Evolutionary conservation across 768 basidiomycete genomes (phyloP).

Genomic region (Lentinula guzmanii): DNA sequence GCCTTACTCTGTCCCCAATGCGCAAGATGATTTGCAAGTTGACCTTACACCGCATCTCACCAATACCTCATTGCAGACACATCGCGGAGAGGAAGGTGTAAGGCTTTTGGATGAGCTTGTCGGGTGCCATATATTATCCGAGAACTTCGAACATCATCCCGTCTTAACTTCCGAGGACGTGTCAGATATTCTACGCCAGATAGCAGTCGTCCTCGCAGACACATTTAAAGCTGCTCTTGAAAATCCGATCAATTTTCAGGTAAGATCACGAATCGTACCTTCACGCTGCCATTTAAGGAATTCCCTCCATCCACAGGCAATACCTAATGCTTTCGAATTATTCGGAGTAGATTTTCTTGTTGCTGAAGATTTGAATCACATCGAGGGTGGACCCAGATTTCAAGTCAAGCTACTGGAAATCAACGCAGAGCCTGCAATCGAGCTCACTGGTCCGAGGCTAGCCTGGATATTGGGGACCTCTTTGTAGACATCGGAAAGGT

Average conservation of each 20-base stretch:
- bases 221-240: conserved; percentile 82
- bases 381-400: conserved; percentile 21
- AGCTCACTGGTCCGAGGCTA: conserved; percentile 81
- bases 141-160: conserved; percentile 3
- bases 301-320: conserved; percentile 37
- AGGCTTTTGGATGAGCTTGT: conserved; percentile 75
- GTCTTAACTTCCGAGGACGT: conserved; percentile 27
- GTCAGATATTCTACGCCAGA: conserved; percentile 49
- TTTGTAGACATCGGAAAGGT: conserved; percentile 66
- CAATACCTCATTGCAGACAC: conserved; percentile 82
- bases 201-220: conserved; percentile 64
- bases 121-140: conserved; percentile 51
- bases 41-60: conserved; percentile 79
- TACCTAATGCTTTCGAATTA: conserved; percentile 92
- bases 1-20: conserved; percentile 52
- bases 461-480: conserved; percentile 74
- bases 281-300: not conserved
- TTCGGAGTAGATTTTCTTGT: conserved; percentile 94
- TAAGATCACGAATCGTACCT: conserved; percentile 16
- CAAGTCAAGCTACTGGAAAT: conserved; percentile 80
- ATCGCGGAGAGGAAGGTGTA: conserved; percentile 64
- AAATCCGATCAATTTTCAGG: conserved; percentile 84
- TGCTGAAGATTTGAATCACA: conserved; percentile 28
- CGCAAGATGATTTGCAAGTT: conserved; percentile 14
- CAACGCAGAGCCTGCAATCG: conserved; percentile 95